phyloP scores from a whole-genome alignment of 257 asterid species.

The Craterostigma plantagineum region DNA sequence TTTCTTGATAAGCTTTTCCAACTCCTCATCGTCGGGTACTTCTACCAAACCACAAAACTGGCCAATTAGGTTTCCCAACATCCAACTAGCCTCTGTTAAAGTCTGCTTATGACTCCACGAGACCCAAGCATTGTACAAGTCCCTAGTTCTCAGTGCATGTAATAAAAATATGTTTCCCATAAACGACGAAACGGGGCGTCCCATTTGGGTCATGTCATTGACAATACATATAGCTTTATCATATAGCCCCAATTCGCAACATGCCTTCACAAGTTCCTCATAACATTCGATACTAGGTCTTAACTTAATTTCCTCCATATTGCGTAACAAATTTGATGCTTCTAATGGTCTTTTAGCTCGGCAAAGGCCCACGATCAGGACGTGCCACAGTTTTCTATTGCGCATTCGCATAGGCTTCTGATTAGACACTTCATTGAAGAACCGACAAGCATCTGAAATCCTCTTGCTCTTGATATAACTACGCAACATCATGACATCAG shows the following conservation, averaged over 20 bases:
- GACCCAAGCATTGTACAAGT: conserved; percentile 28
- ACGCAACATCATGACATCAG: conserved; percentile 34
- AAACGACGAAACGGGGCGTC: conserved; percentile 51
- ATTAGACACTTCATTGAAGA: conserved; percentile 23
- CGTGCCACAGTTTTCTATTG: conserved; percentile 23
- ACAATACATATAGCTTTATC: conserved; percentile 29
- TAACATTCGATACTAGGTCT: conserved; percentile 51
- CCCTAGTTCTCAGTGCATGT: conserved; percentile 32
- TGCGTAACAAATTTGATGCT: conserved; percentile 31
- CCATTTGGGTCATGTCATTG: conserved; percentile 36
- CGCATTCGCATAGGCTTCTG: conserved; percentile 8
- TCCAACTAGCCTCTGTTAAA: conserved; percentile 25
- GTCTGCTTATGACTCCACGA: conserved; percentile 13
- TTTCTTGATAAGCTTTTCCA: conserved; percentile 31
- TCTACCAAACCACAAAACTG: conserved; percentile 37
- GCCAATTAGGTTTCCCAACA: conserved; percentile 46
- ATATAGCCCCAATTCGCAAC: conserved; percentile 27
- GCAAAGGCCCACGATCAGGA: conserved; percentile 57
- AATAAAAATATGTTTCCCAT: conserved; percentile 60
- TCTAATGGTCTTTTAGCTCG: conserved; percentile 16
- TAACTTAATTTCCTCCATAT: conserved; percentile 22
- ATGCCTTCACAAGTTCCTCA: conserved; percentile 55
- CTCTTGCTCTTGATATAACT: conserved; percentile 29
- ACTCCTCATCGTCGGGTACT: conserved; percentile 16
- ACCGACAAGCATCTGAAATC: conserved; percentile 23